A percentile compares a stretch with the other conserved stretches of the same genome.
Evolutionary conservation across 495 filamentous ascomycete species (phyloP).

Genomic region (Apiosordaria backusii): DNA sequence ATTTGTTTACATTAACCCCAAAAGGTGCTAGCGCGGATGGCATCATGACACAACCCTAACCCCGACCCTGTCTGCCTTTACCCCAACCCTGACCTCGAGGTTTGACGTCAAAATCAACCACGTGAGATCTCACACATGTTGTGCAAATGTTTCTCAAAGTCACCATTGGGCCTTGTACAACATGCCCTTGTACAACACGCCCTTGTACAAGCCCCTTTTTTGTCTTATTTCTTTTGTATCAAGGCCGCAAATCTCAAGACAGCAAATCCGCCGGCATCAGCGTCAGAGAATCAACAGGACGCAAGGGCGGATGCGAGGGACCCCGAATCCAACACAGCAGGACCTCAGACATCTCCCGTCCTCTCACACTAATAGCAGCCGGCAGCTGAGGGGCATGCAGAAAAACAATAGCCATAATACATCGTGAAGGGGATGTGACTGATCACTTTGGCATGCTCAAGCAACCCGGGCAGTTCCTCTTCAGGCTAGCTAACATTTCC

Average conservation of each 20-base stretch:
- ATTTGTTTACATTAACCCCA: slow-evolving; percentile 17
- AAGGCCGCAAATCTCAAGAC: not conserved
- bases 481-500: not conserved
- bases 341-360: not conserved
- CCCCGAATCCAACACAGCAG: not conserved
- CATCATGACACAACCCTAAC: not conserved
- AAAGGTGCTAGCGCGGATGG: slow-evolving; percentile 5
- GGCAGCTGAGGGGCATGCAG: not conserved
- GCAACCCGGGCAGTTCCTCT: not conserved
- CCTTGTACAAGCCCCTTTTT: no score
- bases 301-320: not conserved
- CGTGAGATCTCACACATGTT: not conserved
- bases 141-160: not conserved
- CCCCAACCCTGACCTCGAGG: not conserved
- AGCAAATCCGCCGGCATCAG: no score
- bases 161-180: not conserved
- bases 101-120: not conserved
- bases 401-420: not conserved
- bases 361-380: not conserved
- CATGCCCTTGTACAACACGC: not conserved
- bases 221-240: not conserved
- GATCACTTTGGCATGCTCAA: not conserved
- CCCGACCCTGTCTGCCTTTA: not conserved
- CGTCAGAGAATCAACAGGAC: not conserved
- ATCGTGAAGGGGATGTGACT: not conserved